Base-by-base conservation (phyloP, 202 grass and related monocot species). In the Zoysia matrella region DNA sequence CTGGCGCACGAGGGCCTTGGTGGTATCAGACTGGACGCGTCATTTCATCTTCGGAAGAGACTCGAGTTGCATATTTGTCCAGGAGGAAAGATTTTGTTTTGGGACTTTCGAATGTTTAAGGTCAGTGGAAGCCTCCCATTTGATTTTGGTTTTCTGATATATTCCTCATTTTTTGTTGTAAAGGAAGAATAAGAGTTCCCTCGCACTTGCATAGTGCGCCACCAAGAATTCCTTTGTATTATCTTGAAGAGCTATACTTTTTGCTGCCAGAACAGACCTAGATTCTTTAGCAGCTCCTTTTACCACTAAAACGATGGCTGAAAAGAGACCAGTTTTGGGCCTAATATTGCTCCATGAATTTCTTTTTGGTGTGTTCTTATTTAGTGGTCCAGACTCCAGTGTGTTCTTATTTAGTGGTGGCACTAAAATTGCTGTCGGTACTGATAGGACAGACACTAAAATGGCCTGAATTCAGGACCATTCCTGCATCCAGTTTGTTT, bases 11-110 rank as follows among this genome's bases (percentile, higher is more conserved):
- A 94, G 96, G 93, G 86, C 86, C 56, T 72, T 99, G 63, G 96
- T 95, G 73, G 56, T 95, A 76, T 95, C 96, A 72, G 92, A 99
- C 84, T 99, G 92, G 91, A 80, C 8, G 0, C 89, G 89, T 16
- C 73, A 93, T 51, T 95, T 95, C 72, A 83, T 99, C 65, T 99
- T 95, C 12, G 96, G 92, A 39, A 94, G 96, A 63, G 96, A 99
- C 72, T 99, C 96, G 45, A 95, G 95, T 49, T 90, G 95, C 95
- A 93, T 98, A 88, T 93, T 93, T 36, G 78, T 83, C 84, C 71
- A 68, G 47, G 12, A 71, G 41, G 58, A 65, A 64, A 57, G 48
- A 87, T 82, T 87, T 87, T 86, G 54, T 2, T 63, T 14, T 65
- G 77, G 71, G 2, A 67, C 41, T n/a, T 72, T 82, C 78, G 47